Conservation (phyloP, 2,329 filamentous ascomycete genomes). For the Diaporthe citriasiana region DNA sequence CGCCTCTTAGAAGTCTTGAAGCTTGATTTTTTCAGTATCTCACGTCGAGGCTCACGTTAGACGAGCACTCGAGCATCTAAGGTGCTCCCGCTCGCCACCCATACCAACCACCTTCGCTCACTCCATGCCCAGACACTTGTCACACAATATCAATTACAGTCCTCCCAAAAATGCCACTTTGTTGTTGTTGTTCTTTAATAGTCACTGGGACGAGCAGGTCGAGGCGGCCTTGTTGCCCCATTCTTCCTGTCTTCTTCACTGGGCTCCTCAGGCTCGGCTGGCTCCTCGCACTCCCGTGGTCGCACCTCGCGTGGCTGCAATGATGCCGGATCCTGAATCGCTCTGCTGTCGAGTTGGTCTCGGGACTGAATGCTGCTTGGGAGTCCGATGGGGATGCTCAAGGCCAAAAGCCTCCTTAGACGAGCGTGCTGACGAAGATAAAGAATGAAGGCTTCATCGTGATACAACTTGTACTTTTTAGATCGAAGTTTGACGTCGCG, state of each 20-base stretch:
- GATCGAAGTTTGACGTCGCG: too few species aligned
- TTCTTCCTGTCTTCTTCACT: slow-evolving; percentile 11
- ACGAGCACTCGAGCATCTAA: too few species aligned
- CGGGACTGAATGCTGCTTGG: slow-evolving; percentile 1
- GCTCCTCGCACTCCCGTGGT: slow-evolving; percentile 24
- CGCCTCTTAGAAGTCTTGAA: background rate
- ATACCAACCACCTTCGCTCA: background rate
- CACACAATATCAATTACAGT: background rate
- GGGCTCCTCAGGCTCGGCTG: slow-evolving; percentile 14
- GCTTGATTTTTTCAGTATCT: too few species aligned
- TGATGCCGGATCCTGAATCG: background rate
- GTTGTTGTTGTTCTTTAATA: background rate
- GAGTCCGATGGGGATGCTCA: background rate
- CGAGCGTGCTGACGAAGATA: background rate
- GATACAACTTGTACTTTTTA: too few species aligned
- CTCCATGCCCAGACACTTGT: background rate
- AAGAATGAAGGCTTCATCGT: slow-evolving; percentile 3
- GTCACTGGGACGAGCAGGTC: slow-evolving; percentile 7
- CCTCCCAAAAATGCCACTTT: background rate
- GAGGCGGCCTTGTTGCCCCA: slow-evolving; percentile 1
- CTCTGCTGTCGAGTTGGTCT: background rate
- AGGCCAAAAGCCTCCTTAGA: background rate
- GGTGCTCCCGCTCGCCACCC: too few species aligned
- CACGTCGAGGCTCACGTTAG: background rate
- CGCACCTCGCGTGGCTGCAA: background rate